Base-by-base conservation (phyloP, 2,329 filamentous ascomycete genomes). In the Aspergillus chevalieri region DNA sequence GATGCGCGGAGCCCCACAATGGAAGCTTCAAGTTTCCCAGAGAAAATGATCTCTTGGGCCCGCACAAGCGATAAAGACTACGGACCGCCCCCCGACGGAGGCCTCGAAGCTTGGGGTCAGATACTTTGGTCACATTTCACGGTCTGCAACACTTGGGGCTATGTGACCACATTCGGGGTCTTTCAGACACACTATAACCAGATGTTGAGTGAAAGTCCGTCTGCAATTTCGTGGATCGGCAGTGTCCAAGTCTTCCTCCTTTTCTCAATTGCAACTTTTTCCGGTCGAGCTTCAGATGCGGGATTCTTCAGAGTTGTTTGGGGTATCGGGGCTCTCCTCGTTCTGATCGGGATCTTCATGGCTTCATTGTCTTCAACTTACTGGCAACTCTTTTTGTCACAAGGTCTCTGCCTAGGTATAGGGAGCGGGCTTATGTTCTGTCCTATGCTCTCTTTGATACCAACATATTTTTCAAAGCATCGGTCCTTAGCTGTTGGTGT, bases 391-490 rank as follows among this genome's bases (percentile, higher is more conserved):
- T 70, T 74, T 46, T 62, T 74, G 4, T 65, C 70, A 1, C 81
- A 84, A 53, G 81, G 79, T 0, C 52, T 84, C 1, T 80, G 79
- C 42, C 73, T 78, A 17, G 81, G 81, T 0, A 63, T 84, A 1
- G 81, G 81, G 1, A 69, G 71, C 57, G 74, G 81, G 1, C 63
- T 82, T 46, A 67, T 82, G 56, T 80, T 81, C 65, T 73, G 74
- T 39, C 75, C 81, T 22, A 75, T 73, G n/a, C 58, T 80, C 33
- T 73, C 78, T n/a, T 65, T 83, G 21, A 68, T 81, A 7, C 73
- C 79, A 12, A 83, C 80, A 0, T 85, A 84, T 48, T 87, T 86
- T 56, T 71, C 71, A 6, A 76, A 65, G n/a, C 78, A 78, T n/a
- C 74, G 79, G 4, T 76, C 76, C 0, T 68, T 85, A 2, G 84